Evolutionary conservation across 352 stramenopile genomes (phyloP).

Genomic region (Elongisporangium undulatum): DNA sequence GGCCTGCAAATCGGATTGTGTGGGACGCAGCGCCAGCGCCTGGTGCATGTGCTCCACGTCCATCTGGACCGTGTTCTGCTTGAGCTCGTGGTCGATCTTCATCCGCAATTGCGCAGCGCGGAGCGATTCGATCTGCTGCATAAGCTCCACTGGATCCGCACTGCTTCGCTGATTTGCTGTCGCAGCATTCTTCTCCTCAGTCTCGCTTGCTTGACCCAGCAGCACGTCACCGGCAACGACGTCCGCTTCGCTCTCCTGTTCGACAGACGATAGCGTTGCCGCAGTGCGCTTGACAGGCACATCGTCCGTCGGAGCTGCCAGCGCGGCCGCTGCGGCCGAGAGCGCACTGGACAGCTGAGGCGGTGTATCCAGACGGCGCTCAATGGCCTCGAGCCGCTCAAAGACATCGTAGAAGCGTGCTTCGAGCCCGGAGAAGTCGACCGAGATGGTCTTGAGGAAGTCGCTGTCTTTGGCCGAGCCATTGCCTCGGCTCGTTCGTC

Average conservation of each 20-base stretch:
- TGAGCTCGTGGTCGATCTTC: conserved; percentile 58
- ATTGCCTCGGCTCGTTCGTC: not conserved
- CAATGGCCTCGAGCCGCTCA: conserved; percentile 33
- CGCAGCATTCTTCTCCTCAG: not conserved
- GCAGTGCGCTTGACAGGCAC: not conserved
- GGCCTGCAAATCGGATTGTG: conserved; percentile 25
- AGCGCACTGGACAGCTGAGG: not conserved
- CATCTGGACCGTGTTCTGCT: conserved; percentile 24
- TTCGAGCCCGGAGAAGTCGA: conserved; percentile 47
- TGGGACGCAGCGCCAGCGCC: conserved; percentile 29
- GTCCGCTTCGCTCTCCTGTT: not conserved
- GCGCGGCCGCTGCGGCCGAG: not conserved
- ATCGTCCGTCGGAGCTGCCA: not conserved
- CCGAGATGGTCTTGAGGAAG: conserved; percentile 36
- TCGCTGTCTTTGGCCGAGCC: conserved; percentile 16
- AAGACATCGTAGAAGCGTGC: conserved; percentile 47
- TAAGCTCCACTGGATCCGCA: conserved; percentile 19
- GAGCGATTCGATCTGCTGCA: conserved; percentile 48
- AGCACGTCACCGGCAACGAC: not conserved
- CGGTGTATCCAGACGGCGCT: conserved; percentile 14
- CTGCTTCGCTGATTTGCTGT: conserved; percentile 9
- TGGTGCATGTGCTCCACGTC: conserved; percentile 31
- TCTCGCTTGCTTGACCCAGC: conserved; percentile 1
- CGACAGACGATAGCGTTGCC: not conserved
- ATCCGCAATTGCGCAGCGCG: conserved; percentile 46